Conservation (phyloP, 2,329 filamentous ascomycete species). For the Sporothrix variecibatus region DNA sequence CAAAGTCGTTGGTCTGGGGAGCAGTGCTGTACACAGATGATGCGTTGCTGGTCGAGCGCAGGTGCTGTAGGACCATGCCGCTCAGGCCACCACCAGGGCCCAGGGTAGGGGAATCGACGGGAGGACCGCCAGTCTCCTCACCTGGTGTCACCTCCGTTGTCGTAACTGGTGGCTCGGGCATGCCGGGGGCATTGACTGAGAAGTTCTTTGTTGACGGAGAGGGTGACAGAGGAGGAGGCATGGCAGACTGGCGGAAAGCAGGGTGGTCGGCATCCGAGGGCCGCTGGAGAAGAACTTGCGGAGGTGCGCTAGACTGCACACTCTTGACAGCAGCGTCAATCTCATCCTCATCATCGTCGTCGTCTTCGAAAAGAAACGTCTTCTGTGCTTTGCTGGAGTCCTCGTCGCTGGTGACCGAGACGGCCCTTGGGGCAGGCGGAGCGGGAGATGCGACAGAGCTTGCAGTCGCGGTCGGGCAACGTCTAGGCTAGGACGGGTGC, state of each 20-base stretch:
- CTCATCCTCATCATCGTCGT: slow-evolving; percentile 42
- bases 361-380: slow-evolving; percentile 46
- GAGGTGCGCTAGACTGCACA: slow-evolving; percentile 27
- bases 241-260: slow-evolving; percentile 51
- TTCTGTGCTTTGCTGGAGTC: slow-evolving; percentile 38
- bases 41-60: slow-evolving; percentile 76
- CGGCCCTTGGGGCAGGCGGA: slow-evolving; percentile 46
- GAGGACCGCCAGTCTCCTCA: slow-evolving; percentile 21
- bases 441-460: neutral
- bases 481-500: slow-evolving; percentile 50
- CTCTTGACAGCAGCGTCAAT: neutral
- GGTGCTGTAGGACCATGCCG: slow-evolving; percentile 79
- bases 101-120: slow-evolving; percentile 75
- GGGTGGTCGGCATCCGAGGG: slow-evolving; percentile 58
- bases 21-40: slow-evolving; percentile 71
- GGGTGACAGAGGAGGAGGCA: slow-evolving; percentile 48
- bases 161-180: slow-evolving; percentile 26
- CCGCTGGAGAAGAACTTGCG: slow-evolving; percentile 46
- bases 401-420: slow-evolving; percentile 38
- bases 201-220: slow-evolving; percentile 23
- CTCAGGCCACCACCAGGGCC: slow-evolving; percentile 71
- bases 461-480: slow-evolving; percentile 23
- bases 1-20: neutral
- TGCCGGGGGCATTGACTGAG: slow-evolving; percentile 32
- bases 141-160: neutral